phyloP scores from a whole-genome alignment of 2,329 filamentous ascomycete species.

The Colletotrichum sidae region DNA sequence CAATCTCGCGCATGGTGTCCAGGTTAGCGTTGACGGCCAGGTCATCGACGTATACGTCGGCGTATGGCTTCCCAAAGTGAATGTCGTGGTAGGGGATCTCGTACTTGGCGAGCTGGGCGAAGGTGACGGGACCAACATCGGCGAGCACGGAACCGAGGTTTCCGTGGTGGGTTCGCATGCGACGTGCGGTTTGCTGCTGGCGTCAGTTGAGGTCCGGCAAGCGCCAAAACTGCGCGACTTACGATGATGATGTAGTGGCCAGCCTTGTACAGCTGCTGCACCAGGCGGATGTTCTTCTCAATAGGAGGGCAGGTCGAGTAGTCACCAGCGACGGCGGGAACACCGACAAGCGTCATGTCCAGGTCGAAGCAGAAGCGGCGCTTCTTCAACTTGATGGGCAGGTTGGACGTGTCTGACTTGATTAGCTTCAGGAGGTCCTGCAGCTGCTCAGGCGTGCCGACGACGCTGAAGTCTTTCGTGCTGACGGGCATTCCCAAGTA shows the following conservation, averaged over 20 bases:
- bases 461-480: slow-evolving; percentile 42
- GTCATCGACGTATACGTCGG: slow-evolving; percentile 46
- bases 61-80: slow-evolving; percentile 46
- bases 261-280: slow-evolving; percentile 44
- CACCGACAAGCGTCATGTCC: slow-evolving; percentile 46
- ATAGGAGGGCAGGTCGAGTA: slow-evolving; percentile 47
- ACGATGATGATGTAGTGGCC: slow-evolving; percentile 47
- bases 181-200: slow-evolving; percentile 42
- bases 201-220: slow-evolving; percentile 11
- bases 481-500: slow-evolving; percentile 41
- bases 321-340: slow-evolving; percentile 42
- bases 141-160: slow-evolving; percentile 44
- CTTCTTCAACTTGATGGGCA: slow-evolving; percentile 41
- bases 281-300: slow-evolving; percentile 43
- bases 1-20: slow-evolving; percentile 44
- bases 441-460: slow-evolving; percentile 45
- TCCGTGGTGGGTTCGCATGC: slow-evolving; percentile 44
- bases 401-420: slow-evolving; percentile 39
- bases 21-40: slow-evolving; percentile 44
- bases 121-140: slow-evolving; percentile 43
- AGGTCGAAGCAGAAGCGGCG: slow-evolving; percentile 48
- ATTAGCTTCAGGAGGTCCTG: slow-evolving; percentile 42
- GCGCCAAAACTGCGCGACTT: slow-evolving; percentile 32
- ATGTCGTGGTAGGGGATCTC: slow-evolving; percentile 45
- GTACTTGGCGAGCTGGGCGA: slow-evolving; percentile 43